phyloP scores from a whole-genome alignment of 164 flowering plant species.

The Hamamelis virginiana region DNA sequence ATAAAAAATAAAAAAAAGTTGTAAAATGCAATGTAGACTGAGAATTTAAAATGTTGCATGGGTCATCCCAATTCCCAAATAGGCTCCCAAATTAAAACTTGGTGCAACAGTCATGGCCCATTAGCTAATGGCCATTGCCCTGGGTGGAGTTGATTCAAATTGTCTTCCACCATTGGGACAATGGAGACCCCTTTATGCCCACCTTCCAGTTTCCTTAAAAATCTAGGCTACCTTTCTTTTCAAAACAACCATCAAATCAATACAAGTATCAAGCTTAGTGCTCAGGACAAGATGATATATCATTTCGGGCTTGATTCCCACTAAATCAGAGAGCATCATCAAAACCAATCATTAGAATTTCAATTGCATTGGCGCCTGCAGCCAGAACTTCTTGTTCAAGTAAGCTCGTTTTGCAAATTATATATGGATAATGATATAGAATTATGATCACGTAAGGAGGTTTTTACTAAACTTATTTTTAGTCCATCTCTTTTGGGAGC shows the following conservation, averaged over 20 bases:
- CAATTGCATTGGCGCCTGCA: slow-evolving; percentile 6
- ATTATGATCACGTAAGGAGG: too few species aligned
- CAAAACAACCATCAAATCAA: not conserved
- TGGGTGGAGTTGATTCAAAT: slow-evolving; percentile 7
- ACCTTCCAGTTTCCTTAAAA: not conserved
- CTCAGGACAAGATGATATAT: not conserved
- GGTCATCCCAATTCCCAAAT: not conserved
- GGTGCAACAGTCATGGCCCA: slow-evolving; percentile 3
- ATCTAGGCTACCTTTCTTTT: not conserved
- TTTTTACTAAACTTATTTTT: too few species aligned
- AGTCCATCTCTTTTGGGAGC: too few species aligned
- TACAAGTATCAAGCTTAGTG: not conserved
- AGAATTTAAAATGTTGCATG: too few species aligned
- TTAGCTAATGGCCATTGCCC: too few species aligned
- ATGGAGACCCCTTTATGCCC: not conserved
- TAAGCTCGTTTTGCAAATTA: too few species aligned
- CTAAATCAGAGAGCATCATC: not conserved
- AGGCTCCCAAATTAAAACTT: not conserved
- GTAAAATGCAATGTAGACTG: too few species aligned
- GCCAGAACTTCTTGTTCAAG: too few species aligned
- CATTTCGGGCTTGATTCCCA: not conserved
- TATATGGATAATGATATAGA: too few species aligned
- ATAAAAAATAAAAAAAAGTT: too few species aligned
- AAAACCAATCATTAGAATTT: not conserved
- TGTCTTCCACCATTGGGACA: slow-evolving; percentile 19